Conservation (phyloP, 2,329 filamentous ascomycete genomes). For the Herpomyces periplanetae region DNA sequence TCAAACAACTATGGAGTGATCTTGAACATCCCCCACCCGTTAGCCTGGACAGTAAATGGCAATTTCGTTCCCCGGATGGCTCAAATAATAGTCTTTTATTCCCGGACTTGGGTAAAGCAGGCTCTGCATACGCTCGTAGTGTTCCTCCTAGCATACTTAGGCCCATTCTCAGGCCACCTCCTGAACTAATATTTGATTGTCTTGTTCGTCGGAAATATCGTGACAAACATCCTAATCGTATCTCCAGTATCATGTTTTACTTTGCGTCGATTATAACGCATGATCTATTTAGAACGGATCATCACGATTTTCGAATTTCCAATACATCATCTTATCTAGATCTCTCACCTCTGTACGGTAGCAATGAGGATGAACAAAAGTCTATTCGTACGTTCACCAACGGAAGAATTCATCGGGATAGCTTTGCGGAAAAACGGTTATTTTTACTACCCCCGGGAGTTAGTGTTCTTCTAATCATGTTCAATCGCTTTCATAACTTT, state of each 20-base stretch:
- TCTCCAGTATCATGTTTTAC: slow-evolving; percentile 29
- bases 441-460: slow-evolving; percentile 26
- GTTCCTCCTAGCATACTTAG: slow-evolving; percentile 17
- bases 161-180: slow-evolving; percentile 25
- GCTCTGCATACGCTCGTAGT: slow-evolving; percentile 24
- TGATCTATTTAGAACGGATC: slow-evolving; percentile 24
- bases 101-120: slow-evolving; percentile 21
- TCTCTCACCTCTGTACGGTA: slow-evolving; percentile 29
- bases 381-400: slow-evolving; percentile 20
- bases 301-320: slow-evolving; percentile 19
- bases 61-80: slow-evolving; percentile 12
- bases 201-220: slow-evolving; percentile 21
- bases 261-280: slow-evolving; percentile 21
- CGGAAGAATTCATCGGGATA: slow-evolving; percentile 29
- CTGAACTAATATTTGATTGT: slow-evolving; percentile 18
- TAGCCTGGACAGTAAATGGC: slow-evolving; percentile 12
- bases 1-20: slow-evolving; percentile 26
- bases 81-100: slow-evolving; percentile 17
- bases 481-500: slow-evolving; percentile 55
- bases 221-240: slow-evolving; percentile 25
- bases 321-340: slow-evolving; percentile 35
- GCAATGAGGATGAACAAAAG: slow-evolving; percentile 22
- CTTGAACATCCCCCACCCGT: slow-evolving; percentile 30
- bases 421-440: slow-evolving; percentile 22
- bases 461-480: slow-evolving; percentile 24